Conservation (phyloP, 305 asterid species). For the Fraxinus paxiana region DNA sequence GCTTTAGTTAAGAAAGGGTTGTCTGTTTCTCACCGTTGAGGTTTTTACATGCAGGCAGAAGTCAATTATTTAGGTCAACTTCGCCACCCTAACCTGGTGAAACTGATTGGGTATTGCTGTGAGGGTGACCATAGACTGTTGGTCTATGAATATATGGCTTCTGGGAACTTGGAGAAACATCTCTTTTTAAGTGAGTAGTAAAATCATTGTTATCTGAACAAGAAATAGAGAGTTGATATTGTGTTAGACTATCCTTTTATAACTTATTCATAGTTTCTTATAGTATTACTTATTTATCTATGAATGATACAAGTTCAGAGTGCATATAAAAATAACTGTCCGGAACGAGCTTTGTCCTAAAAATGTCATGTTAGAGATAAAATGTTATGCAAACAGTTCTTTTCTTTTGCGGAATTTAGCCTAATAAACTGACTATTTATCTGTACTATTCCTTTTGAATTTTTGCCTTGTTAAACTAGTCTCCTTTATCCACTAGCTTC, state of each 20-base stretch:
- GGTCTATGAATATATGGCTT: constrained; percentile 94
- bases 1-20: constrained; percentile 7
- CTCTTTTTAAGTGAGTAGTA: constrained; percentile 69
- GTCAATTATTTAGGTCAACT: constrained; percentile 87
- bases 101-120: constrained; percentile 87
- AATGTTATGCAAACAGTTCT: neutral
- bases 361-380: neutral
- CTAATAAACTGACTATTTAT: neutral
- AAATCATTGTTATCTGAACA: constrained; percentile 1
- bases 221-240: neutral
- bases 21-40: constrained; percentile 17
- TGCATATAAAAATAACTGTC: neutral
- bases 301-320: neutral
- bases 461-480: neutral
- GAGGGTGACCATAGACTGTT: constrained; percentile 84
- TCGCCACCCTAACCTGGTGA: constrained; percentile 78
- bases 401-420: neutral
- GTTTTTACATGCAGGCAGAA: constrained; percentile 68
- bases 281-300: neutral
- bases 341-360: neutral
- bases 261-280: constrained; percentile 11
- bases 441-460: neutral
- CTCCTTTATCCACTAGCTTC: neutral
- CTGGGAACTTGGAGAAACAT: constrained; percentile 92
- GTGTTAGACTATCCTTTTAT: constrained; percentile 9